Evolutionary conservation across 2,329 filamentous ascomycete genomes (phyloP), one percentile per base, ranked within the genome.

Genomic region (Fusarium marasasianum): DNA sequence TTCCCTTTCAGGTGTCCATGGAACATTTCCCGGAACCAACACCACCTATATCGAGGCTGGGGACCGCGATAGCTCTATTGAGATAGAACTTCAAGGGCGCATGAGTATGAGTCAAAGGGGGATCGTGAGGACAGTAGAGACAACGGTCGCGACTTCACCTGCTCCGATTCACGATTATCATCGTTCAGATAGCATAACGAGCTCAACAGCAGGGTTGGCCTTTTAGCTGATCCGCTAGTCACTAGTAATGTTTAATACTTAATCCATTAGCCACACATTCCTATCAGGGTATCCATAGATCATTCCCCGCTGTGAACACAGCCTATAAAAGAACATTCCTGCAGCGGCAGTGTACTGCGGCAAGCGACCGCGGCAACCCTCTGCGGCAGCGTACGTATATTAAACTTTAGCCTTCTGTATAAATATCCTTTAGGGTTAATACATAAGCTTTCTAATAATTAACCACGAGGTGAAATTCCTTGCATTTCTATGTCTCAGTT

Each of bases 81-180:
- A 69, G 29, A 37, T 73, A 22, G 60, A 57, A 3, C 12, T 63
- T 2, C 35, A 54, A 3, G 51, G 53, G 7, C 43, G 53, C 2
- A 55, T 51, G 15, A 65, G 54, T 2, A 54, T 53, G 11, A 63
- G 55, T 2, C 45, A 48, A 3, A 65, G 31, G 10, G 74, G 67
- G 1, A 78, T 79, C 6, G 11, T 75, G 1, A 79, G 67, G 17
- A 78, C 77, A 2, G 67, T 76, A 1, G 63, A 77, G 18, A 79
- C 77, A 1, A 76, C 61, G 0, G 69, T 79, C n/a, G 56, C 57
- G 8, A 69, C 43, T 8, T 45, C 53, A 4, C 62, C 72, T 0
- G 64, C 35, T 4, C 61, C 60, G 1, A n/a, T 54, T 1, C 55
- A 24, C 5, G 48, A 71, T 35, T 63, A 48, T 22, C 48, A 54